A percentile compares a stretch with the other conserved stretches of the same genome.
phyloP scores from a whole-genome alignment of 2,329 filamentous ascomycete genomes.

The Macrophomina phaseolina region DNA sequence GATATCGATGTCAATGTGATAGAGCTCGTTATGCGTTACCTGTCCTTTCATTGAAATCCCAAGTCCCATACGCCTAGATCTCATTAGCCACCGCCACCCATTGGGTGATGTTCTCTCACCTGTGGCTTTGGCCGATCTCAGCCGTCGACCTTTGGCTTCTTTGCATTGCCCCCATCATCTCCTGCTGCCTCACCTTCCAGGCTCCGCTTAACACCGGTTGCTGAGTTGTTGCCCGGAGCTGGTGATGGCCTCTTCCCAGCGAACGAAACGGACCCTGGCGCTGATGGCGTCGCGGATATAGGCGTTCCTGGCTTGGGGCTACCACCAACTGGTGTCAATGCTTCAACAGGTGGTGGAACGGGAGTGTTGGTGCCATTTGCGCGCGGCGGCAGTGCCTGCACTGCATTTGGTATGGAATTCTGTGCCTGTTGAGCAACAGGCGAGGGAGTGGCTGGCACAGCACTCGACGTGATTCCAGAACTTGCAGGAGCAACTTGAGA shows the following conservation, averaged over 20 bases:
- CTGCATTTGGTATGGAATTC: neutral
- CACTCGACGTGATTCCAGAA: neutral
- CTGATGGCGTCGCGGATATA: slow-evolving; percentile 6
- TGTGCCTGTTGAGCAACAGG: neutral
- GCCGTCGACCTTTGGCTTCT: slow-evolving; percentile 22
- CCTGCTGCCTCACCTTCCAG: slow-evolving; percentile 1
- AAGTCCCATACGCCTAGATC: slow-evolving; percentile 4
- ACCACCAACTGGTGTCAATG: slow-evolving; percentile 21
- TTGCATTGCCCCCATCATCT: slow-evolving; percentile 3
- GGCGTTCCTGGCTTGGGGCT: slow-evolving; percentile 21
- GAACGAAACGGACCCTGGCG: neutral
- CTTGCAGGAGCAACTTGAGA: neutral
- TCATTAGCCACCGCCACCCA: neutral
- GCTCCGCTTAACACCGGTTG: slow-evolving; percentile 9
- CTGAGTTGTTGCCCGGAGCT: neutral
- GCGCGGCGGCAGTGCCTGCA: slow-evolving; percentile 2
- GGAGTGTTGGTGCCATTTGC: slow-evolving; percentile 23
- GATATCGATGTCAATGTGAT: slow-evolving; percentile 17
- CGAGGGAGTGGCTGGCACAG: neutral
- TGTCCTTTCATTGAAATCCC: neutral
- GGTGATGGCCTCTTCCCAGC: slow-evolving; percentile 19
- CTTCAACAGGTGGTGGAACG: slow-evolving; percentile 24
- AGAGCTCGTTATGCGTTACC: slow-evolving; percentile 21
- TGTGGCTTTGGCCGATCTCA: neutral
- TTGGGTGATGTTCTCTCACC: neutral